Conservation (phyloP, 2,329 filamentous ascomycete genomes). For the Pseudocercospora fuligena region DNA sequence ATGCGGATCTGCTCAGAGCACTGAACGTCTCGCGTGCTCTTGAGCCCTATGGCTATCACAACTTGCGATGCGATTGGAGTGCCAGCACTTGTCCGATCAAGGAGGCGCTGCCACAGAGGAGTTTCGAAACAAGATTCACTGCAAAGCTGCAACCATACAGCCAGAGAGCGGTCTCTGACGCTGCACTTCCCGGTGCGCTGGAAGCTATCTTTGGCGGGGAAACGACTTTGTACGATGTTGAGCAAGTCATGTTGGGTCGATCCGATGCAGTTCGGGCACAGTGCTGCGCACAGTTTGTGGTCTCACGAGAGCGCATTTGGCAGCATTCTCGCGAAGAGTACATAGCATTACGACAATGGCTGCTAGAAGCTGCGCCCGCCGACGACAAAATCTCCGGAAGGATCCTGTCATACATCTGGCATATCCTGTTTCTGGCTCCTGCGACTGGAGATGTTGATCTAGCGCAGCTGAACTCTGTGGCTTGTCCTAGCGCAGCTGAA, state of each 20-base stretch:
- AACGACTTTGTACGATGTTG: neutral
- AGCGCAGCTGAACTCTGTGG: conserved; percentile 44
- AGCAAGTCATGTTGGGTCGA: conserved; percentile 50
- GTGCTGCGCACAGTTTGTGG: conserved; percentile 63
- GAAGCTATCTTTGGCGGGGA: conserved; percentile 37
- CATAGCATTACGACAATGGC: conserved; percentile 57
- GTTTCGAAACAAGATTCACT: conserved; percentile 46
- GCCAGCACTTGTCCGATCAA: conserved; percentile 48
- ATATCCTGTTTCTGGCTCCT: conserved; percentile 51
- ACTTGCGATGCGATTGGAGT: conserved; percentile 58
- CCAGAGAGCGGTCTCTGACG: conserved; percentile 36
- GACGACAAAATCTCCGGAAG: conserved; percentile 49
- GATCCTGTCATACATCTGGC: conserved; percentile 57
- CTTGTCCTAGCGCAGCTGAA: conserved; percentile 46
- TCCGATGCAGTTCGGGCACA: conserved; percentile 31
- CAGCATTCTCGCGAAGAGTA: conserved; percentile 58
- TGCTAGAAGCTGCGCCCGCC: conserved; percentile 51
- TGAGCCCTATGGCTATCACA: conserved; percentile 50
- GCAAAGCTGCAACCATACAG: conserved; percentile 51
- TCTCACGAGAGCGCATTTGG: conserved; percentile 54
- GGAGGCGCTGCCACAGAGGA: conserved; percentile 43
- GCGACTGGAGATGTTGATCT: conserved; percentile 39
- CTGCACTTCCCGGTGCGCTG: conserved; percentile 29
- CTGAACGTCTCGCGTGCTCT: conserved; percentile 50
- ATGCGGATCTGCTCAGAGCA: conserved; percentile 45